These are phyloP conservation scores for Ustilago crameri DNA, from an alignment of 1,284 basidiomycete genomes.

Conservation along the genomic window DNA sequence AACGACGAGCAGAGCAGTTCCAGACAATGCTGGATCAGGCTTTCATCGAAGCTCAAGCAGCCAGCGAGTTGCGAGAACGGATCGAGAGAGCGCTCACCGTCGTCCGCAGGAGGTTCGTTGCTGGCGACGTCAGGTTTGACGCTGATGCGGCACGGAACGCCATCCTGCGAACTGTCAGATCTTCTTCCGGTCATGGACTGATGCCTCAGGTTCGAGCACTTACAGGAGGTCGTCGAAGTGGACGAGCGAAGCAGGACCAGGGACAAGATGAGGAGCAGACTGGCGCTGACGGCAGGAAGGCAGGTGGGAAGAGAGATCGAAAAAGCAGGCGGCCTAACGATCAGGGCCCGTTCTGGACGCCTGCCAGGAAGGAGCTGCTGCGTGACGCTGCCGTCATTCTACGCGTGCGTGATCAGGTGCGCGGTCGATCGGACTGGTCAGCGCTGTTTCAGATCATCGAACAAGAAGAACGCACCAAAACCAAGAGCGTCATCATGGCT, in stretches of 20 bases:
- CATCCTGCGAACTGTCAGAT: conserved; percentile 25
- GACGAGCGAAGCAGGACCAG: not conserved
- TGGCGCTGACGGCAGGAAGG: not conserved
- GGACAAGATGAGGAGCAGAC: conserved; percentile 1
- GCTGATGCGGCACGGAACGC: conserved; percentile 23
- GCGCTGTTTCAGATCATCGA: conserved; percentile 76
- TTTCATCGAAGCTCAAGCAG: conserved; percentile 16
- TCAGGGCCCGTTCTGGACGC: conserved; percentile 73
- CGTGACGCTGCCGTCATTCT: conserved; percentile 85
- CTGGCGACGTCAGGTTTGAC: conserved; percentile 28
- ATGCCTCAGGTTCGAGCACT: conserved; percentile 31
- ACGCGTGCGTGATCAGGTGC: conserved; percentile 77
- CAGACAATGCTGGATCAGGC: conserved; percentile 29
- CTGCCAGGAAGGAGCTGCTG: conserved; percentile 85
- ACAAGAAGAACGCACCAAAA: conserved; percentile 70
- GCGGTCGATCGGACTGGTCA: conserved; percentile 76
- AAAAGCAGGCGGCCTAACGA: conserved; percentile 19
- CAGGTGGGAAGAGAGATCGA: conserved; percentile 12
- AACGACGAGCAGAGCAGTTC: conserved; percentile 27
- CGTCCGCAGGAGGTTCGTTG: conserved; percentile 35
- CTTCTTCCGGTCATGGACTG: conserved; percentile 18
- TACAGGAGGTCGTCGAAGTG: conserved; percentile 5
- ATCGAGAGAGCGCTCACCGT: conserved; percentile 30
- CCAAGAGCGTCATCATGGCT: conserved; percentile 75
- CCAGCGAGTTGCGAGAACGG: conserved; percentile 25